Conservation (phyloP, 1,139 yeast genomes). For the Blastobotrys proliferans region DNA sequence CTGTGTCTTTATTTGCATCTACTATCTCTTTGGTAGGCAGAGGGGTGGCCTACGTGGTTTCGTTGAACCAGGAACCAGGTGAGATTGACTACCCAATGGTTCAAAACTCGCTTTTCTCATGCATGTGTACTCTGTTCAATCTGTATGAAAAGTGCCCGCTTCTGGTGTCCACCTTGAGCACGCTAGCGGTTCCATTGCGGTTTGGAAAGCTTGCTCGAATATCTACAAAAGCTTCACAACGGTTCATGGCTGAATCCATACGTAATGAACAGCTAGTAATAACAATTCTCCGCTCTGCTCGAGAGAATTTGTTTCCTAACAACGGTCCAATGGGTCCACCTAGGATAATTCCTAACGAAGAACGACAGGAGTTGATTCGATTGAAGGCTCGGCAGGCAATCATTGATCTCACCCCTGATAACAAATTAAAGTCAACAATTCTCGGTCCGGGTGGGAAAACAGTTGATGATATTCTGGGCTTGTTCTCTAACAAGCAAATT, state of each 20-base stretch:
- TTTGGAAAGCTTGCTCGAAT: slow-evolving; percentile 24
- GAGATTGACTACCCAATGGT: slow-evolving; percentile 18
- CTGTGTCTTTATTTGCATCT: slow-evolving; percentile 16
- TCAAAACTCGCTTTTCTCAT: slow-evolving; percentile 25
- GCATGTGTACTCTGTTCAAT: slow-evolving; percentile 24
- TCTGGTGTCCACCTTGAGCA: slow-evolving; percentile 28
- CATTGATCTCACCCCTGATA: slow-evolving; percentile 16
- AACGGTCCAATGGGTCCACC: slow-evolving; percentile 44
- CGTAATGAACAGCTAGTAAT: slow-evolving; percentile 25
- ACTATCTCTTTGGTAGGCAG: slow-evolving; percentile 20
- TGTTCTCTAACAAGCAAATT: slow-evolving; percentile 37
- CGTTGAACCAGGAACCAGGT: slow-evolving; percentile 14
- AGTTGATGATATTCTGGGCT: slow-evolving; percentile 35
- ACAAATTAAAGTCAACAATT: slow-evolving; percentile 16
- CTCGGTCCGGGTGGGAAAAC: slow-evolving; percentile 30
- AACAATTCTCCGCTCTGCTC: slow-evolving; percentile 26
- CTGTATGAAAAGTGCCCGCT: slow-evolving; percentile 28
- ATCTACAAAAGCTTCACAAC: slow-evolving; percentile 27
- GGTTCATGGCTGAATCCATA: slow-evolving; percentile 20
- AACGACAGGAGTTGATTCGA: slow-evolving; percentile 27
- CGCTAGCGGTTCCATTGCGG: slow-evolving; percentile 27
- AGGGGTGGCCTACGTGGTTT: slow-evolving; percentile 23
- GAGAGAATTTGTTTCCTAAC: slow-evolving; percentile 38
- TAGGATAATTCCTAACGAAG: slow-evolving; percentile 29
- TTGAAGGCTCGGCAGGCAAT: slow-evolving; percentile 20